These are phyloP conservation scores for Aspergillus brunneoviolaceus DNA, from an alignment of 2,329 filamentous ascomycete species.

Conservation along the genomic window DNA sequence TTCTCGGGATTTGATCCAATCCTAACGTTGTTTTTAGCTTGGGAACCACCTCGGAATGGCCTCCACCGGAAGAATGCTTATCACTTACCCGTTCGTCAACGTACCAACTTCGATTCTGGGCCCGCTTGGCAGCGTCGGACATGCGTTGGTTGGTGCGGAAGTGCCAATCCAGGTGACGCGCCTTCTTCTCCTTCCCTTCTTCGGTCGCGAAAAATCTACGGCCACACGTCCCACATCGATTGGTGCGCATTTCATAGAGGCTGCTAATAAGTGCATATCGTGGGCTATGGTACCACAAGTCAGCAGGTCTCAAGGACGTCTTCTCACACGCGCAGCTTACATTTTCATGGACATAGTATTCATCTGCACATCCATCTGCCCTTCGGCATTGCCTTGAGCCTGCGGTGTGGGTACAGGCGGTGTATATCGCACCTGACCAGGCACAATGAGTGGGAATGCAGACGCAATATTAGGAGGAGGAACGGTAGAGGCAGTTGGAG, in stretches of 20 bases:
- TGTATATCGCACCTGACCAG: slow-evolving; percentile 38
- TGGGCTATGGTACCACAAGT: slow-evolving; percentile 51
- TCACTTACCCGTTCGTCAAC: slow-evolving; percentile 75
- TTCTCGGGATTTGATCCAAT: slow-evolving; percentile 88
- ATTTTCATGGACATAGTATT: slow-evolving; percentile 70
- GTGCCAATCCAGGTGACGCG: slow-evolving; percentile 95
- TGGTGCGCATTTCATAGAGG: slow-evolving; percentile 78
- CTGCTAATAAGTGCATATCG: slow-evolving; percentile 71
- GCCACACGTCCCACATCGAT: slow-evolving; percentile 88
- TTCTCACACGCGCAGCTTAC: slow-evolving; percentile 48
- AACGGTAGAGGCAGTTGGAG: slow-evolving; percentile 40
- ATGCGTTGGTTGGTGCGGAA: slow-evolving; percentile 90
- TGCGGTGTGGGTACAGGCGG: slow-evolving; percentile 37
- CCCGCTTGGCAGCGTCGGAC: slow-evolving; percentile 78
- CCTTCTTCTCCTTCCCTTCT: slow-evolving; percentile 81
- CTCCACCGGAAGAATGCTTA: not conserved
- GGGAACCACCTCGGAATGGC: not conserved
- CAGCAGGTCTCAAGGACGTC: slow-evolving; percentile 14
- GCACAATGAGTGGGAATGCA: slow-evolving; percentile 40
- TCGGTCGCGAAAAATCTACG: slow-evolving; percentile 77
- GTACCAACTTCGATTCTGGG: slow-evolving; percentile 92
- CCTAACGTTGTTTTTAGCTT: slow-evolving; percentile 48
- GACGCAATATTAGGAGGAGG: slow-evolving; percentile 40
- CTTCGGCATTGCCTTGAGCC: slow-evolving; percentile 27
- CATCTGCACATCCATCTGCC: slow-evolving; percentile 47